These are phyloP conservation scores for Kluyveromyces lactis DNA, from an alignment of 805 yeast genomes.

Conservation along the genomic window DNA sequence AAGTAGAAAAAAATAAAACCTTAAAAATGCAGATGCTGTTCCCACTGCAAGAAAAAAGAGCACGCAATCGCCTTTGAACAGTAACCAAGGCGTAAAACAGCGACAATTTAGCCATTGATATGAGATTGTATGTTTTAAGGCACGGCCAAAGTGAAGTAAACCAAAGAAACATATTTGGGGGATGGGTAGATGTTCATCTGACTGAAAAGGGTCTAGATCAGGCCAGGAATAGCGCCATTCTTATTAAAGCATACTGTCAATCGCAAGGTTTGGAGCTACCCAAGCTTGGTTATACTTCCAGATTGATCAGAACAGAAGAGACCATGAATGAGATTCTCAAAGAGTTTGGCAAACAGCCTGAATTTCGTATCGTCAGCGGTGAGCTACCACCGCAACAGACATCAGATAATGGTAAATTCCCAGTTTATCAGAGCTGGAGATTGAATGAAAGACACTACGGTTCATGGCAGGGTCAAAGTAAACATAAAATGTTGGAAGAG, in stretches of 20 bases:
- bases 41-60: too few relatives aligned
- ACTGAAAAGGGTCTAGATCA: constrained; percentile 61
- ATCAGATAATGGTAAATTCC: constrained; percentile 39
- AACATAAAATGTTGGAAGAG: constrained; percentile 52
- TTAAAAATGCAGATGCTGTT: not conserved
- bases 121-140: constrained; percentile 40
- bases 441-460: constrained; percentile 83
- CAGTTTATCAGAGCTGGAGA: constrained; percentile 65
- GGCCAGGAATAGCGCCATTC: constrained; percentile 55
- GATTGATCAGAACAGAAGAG: constrained; percentile 64
- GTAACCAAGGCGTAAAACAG: too few relatives aligned
- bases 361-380: constrained; percentile 17
- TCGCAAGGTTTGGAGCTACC: constrained; percentile 30
- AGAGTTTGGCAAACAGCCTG: constrained; percentile 30
- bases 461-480: constrained; percentile 68
- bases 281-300: constrained; percentile 60
- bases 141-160: constrained; percentile 84
- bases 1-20: not conserved
- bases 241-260: constrained; percentile 38
- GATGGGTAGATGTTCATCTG: constrained; percentile 74
- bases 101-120: not conserved
- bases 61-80: too few relatives aligned
- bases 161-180: constrained; percentile 68
- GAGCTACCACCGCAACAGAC: constrained; percentile 3
- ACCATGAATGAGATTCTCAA: constrained; percentile 62